Percentiles rank a stretch among this genome's conserved stretches.
These are phyloP conservation scores for Salicornia ramosissima DNA, from an alignment of 148 eudicot genomes.

Conservation along the genomic window DNA sequence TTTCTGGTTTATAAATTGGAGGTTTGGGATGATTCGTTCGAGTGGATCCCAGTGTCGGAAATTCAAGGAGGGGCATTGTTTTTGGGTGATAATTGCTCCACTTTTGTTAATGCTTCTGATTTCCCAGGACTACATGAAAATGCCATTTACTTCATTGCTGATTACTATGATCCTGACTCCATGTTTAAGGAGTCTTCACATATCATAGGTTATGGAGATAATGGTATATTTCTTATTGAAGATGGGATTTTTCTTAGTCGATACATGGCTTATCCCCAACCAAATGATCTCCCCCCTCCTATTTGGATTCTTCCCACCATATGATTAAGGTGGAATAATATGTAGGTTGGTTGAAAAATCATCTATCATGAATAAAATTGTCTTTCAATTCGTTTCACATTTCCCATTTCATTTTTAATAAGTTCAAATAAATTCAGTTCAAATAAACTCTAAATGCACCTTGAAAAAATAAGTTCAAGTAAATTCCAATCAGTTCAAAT, in stretches of 20 bases:
- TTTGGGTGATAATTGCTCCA: conserved; percentile 22
- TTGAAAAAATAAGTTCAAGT: no score
- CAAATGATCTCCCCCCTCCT: background rate
- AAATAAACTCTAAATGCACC: no score
- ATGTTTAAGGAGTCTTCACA: background rate
- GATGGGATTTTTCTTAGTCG: background rate
- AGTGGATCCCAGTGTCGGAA: background rate
- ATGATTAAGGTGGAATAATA: background rate
- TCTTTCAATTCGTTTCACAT: background rate
- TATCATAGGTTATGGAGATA: background rate
- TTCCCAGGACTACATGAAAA: background rate
- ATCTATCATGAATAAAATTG: background rate
- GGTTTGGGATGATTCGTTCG: background rate
- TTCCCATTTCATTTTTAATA: no score
- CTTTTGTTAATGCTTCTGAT: conserved; percentile 7
- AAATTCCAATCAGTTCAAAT: no score
- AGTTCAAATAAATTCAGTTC: no score
- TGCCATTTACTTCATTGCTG: conserved; percentile 20
- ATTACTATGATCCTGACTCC: background rate
- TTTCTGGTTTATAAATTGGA: conserved; percentile 6
- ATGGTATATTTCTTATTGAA: background rate
- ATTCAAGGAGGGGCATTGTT: conserved; percentile 15
- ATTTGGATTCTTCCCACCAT: conserved; percentile 21
- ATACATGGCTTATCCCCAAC: background rate
- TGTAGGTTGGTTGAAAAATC: background rate